A percentile compares a stretch with the other conserved stretches of the same genome.
phyloP scores from a whole-genome alignment of 306 rosid genomes.

The Prunus padus region DNA sequence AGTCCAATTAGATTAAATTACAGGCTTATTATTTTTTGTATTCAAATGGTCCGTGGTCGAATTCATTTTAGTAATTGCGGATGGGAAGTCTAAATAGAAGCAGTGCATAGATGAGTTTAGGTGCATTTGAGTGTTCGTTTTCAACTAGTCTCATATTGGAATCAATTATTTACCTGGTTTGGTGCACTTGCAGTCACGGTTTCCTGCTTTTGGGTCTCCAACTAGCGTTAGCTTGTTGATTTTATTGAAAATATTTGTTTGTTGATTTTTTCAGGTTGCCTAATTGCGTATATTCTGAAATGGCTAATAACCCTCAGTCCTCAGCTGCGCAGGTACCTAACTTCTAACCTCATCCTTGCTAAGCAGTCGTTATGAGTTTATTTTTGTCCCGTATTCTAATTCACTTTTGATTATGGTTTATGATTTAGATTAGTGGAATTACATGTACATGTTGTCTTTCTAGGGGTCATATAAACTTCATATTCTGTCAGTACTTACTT shows the following conservation, averaged over 20 bases:
- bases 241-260: not conserved
- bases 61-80: not conserved
- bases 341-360: conserved; percentile 1
- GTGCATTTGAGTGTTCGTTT: not conserved
- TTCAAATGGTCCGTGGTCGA: not conserved
- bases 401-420: not conserved
- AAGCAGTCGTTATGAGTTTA: not conserved
- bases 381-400: not conserved
- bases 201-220: not conserved
- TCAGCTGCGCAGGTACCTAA: conserved; percentile 65
- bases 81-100: not conserved
- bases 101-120: not conserved
- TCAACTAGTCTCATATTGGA: not conserved
- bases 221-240: not conserved
- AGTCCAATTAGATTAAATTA: not conserved
- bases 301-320: conserved; percentile 76
- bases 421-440: too few relatives aligned
- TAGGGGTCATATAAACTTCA: not conserved
- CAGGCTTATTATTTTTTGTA: too few relatives aligned
- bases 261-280: conserved; percentile 4
- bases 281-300: conserved; percentile 37
- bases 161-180: not conserved
- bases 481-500: not conserved
- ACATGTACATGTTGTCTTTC: not conserved
- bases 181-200: not conserved